These are phyloP conservation scores for Astrocystis sublimbata DNA, from an alignment of 495 filamentous ascomycete genomes.

Conservation along the genomic window DNA sequence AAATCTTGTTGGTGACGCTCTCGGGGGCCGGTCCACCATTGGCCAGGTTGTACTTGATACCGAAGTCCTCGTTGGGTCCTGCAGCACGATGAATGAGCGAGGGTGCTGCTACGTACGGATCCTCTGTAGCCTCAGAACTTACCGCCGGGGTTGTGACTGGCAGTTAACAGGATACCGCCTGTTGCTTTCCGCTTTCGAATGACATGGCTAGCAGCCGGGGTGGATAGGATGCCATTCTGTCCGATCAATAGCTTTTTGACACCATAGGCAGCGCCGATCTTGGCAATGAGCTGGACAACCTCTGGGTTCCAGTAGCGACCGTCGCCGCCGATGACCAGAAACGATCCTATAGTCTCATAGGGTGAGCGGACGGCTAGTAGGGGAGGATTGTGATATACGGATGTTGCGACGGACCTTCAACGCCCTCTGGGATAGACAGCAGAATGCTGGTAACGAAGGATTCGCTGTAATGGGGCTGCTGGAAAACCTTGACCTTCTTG, in stretches of 20 bases:
- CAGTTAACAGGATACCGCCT: slow-evolving; percentile 93
- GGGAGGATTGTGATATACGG: not conserved
- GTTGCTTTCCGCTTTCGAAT: slow-evolving; percentile 93
- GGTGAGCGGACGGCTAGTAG: not conserved
- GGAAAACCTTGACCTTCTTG: slow-evolving; percentile 98
- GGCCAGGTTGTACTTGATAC: slow-evolving; percentile 98
- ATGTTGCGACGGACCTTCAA: slow-evolving; percentile 48
- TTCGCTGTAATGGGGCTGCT: slow-evolving; percentile 92
- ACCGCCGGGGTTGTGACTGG: slow-evolving; percentile 98
- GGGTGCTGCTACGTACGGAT: no score
- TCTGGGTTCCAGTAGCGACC: slow-evolving; percentile 97
- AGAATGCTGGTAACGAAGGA: slow-evolving; percentile 91
- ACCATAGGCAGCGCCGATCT: slow-evolving; percentile 94
- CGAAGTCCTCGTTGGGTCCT: slow-evolving; percentile 94
- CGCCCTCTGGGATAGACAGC: slow-evolving; percentile 94
- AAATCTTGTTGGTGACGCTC: slow-evolving; percentile 96
- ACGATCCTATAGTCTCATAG: slow-evolving; percentile 52
- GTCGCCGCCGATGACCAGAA: slow-evolving; percentile 96
- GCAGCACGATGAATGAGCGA: slow-evolving; percentile 3
- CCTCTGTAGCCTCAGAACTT: slow-evolving; percentile 37
- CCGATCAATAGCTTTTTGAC: slow-evolving; percentile 98
- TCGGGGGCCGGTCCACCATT: slow-evolving; percentile 97
- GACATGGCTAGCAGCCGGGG: slow-evolving; percentile 91
- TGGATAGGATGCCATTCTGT: slow-evolving; percentile 93
- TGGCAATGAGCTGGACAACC: slow-evolving; percentile 93